Percentiles rank a stretch among this genome's conserved stretches.
Conservation (phyloP, 345 rosid species). For the Ricinus communis region DNA sequence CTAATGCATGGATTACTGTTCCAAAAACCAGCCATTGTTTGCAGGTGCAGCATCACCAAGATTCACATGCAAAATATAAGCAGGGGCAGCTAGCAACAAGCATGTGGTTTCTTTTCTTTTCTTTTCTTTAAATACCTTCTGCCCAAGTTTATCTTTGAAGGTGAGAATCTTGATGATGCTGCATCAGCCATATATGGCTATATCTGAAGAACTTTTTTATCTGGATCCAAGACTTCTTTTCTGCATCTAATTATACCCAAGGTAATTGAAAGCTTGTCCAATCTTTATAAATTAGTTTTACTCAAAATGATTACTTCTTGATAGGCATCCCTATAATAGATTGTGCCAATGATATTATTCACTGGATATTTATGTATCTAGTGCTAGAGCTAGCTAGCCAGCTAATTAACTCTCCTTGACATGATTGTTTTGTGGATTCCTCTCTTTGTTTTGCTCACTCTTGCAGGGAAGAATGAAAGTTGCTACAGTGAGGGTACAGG, state of each 20-base stretch:
- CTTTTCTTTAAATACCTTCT: neutral
- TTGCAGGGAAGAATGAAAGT: slow-evolving; percentile 4
- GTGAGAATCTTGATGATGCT: slow-evolving; percentile 92
- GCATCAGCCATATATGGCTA: slow-evolving; percentile 67
- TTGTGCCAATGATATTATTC: neutral
- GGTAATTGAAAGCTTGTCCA: neutral
- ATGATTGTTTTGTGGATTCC: neutral
- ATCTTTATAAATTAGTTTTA: neutral
- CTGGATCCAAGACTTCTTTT: slow-evolving; percentile 15
- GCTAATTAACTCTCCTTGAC: slow-evolving; percentile 1
- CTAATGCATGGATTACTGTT: slow-evolving; percentile 10
- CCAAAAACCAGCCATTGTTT: slow-evolving; percentile 40
- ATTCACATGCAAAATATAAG: slow-evolving; percentile 51
- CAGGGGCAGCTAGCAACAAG: neutral
- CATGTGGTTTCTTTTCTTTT: neutral
- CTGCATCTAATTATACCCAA: neutral
- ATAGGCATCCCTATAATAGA: neutral
- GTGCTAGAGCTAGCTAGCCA: slow-evolving; percentile 1
- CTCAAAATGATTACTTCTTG: neutral
- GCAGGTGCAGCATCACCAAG: slow-evolving; percentile 71
- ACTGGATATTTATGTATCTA: neutral
- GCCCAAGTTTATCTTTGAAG: neutral
- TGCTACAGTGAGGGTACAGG: slow-evolving; percentile 6
- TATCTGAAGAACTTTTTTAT: neutral
- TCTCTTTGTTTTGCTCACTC: neutral